Conservation (phyloP, 306 rosid species). For the Dryas octopetala region DNA sequence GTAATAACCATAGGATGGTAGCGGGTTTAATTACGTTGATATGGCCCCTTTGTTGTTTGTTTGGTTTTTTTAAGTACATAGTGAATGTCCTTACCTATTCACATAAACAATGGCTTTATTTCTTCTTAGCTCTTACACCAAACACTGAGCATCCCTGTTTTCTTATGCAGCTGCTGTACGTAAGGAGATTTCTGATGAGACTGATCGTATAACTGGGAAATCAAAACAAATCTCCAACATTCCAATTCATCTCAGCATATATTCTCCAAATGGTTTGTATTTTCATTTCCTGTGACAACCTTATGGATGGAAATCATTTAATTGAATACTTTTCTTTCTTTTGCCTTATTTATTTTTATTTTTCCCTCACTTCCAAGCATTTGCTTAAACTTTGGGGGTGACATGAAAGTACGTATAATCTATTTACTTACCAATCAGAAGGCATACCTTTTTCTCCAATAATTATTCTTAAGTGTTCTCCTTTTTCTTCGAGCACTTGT, state of each 20-base stretch:
- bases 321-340: not conserved
- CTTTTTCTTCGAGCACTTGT: not conserved
- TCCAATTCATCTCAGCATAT: conserved; percentile 97
- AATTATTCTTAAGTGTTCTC: not conserved
- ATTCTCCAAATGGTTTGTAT: conserved; percentile 90
- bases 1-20: not conserved
- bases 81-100: too few species aligned
- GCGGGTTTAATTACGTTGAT: not conserved
- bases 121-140: not conserved
- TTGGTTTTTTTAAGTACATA: too few species aligned
- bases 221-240: conserved; percentile 80
- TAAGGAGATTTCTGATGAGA: conserved; percentile 92
- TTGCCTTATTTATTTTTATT: conserved; percentile 1
- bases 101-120: not conserved
- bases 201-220: conserved; percentile 96
- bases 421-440: too few species aligned
- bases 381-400: not conserved
- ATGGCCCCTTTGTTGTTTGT: not conserved
- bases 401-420: too few species aligned
- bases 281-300: conserved; percentile 22
- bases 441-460: not conserved
- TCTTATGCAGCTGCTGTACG: conserved; percentile 75
- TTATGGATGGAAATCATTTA: conserved; percentile 17
- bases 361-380: not conserved
- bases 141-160: conserved; percentile 15